A percentile compares a stretch with the other conserved stretches of the same genome.
These are phyloP conservation scores for Salinomyces thailandicus DNA, from an alignment of 2,329 filamentous ascomycete species.

Conservation along the genomic window DNA sequence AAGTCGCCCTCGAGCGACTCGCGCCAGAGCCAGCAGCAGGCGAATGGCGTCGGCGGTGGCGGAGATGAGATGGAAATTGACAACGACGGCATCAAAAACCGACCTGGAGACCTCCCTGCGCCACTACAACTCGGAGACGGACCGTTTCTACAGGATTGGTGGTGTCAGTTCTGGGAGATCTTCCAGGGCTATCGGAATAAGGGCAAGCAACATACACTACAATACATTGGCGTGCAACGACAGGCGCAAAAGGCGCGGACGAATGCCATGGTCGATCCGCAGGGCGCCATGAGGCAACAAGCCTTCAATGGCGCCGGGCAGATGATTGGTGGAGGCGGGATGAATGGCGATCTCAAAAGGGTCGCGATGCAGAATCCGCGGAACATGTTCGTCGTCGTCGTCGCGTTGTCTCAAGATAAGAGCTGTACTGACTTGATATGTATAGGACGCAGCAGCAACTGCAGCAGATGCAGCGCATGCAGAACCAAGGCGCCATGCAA, in stretches of 20 bases:
- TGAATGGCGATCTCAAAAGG: conserved; percentile 34
- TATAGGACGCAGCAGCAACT: conserved; percentile 22
- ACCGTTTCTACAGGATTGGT: conserved; percentile 95
- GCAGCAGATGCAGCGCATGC: conserved; percentile 45
- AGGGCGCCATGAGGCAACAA: conserved; percentile 51
- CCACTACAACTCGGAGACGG: conserved; percentile 60
- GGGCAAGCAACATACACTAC: conserved; percentile 41
- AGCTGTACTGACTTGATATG: too few species aligned
- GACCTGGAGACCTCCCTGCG: conserved; percentile 68
- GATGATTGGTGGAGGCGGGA: conserved; percentile 18
- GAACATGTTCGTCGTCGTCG: conserved; percentile 16
- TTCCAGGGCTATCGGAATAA: conserved; percentile 65
- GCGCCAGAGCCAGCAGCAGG: conserved; percentile 40
- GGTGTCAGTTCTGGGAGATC: conserved; percentile 94
- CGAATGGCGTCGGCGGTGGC: conserved; percentile 59
- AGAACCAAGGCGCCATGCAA: conserved; percentile 47
- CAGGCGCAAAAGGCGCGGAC: conserved; percentile 59
- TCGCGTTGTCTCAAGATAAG: too few species aligned
- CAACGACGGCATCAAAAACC: conserved; percentile 66
- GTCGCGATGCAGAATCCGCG: conserved; percentile 14
- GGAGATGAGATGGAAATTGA: conserved; percentile 74
- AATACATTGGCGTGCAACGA: conserved; percentile 48
- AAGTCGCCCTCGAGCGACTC: conserved; percentile 48
- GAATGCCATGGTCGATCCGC: conserved; percentile 57
- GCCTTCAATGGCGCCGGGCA: conserved; percentile 34